Conservation (phyloP, 2,329 filamentous ascomycete genomes). For the Calonectria pseudoreteaudii region DNA sequence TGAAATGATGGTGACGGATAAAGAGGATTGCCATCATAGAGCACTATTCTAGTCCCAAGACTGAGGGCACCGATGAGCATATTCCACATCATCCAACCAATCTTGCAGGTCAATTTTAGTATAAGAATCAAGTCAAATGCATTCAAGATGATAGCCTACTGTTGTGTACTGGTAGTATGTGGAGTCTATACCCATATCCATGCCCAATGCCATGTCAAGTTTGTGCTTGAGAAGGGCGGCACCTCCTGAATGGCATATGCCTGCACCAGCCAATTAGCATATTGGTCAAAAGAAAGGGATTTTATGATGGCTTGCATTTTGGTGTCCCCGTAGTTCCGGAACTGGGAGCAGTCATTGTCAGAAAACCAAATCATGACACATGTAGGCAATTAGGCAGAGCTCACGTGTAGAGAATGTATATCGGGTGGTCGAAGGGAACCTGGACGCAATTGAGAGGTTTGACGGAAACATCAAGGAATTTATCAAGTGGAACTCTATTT, state of each 20-base stretch:
- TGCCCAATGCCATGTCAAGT: neutral
- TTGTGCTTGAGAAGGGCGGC: neutral
- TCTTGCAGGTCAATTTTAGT: neutral
- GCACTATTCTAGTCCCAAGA: neutral
- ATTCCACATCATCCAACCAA: neutral
- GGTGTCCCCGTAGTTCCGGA: neutral
- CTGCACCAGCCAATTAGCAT: neutral
- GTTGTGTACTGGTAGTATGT: neutral
- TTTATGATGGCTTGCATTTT: neutral
- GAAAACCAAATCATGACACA: too few species aligned
- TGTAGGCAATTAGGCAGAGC: neutral
- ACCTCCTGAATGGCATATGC: neutral
- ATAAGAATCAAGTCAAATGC: neutral
- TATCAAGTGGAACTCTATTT: neutral
- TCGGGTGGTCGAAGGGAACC: neutral
- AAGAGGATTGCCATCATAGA: neutral
- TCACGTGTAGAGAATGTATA: neutral
- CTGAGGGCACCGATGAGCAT: neutral
- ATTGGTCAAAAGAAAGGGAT: neutral
- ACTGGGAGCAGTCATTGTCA: neutral
- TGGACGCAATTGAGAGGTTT: neutral
- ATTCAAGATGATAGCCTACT: neutral
- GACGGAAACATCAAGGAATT: neutral
- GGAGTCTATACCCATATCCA: neutral
- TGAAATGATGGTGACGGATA: neutral